Conservation (phyloP, 768 basidiomycete species). For the Cystobasidium tubakii region DNA sequence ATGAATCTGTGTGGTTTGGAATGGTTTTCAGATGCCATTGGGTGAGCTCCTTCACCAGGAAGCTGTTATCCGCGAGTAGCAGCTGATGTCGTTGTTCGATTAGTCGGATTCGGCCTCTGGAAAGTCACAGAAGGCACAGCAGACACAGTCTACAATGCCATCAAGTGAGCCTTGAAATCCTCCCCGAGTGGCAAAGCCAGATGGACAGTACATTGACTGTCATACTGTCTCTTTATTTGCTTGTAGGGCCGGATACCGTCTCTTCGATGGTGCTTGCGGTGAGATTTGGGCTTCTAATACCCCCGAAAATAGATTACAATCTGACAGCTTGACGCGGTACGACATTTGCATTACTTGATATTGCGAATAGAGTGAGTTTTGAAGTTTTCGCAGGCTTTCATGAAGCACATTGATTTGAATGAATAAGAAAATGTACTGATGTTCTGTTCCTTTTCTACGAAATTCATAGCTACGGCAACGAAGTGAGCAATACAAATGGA, state of each 20-base stretch:
- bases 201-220: not conserved
- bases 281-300: not conserved
- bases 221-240: not conserved
- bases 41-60: not conserved
- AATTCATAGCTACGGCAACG: conserved; percentile 19
- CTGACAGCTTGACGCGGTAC: not conserved
- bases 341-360: not conserved
- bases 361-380: conserved; percentile 16
- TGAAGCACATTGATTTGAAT: too few relatives aligned
- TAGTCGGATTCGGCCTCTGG: conserved; percentile 45
- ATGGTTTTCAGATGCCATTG: conserved; percentile 27
- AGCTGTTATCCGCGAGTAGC: not conserved
- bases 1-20: not conserved
- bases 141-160: conserved; percentile 46
- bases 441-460: not conserved
- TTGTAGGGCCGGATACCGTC: conserved; percentile 74
- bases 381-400: too few relatives aligned
- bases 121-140: conserved; percentile 45
- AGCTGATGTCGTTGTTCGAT: not conserved
- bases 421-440: too few relatives aligned
- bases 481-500: not conserved
- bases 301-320: not conserved
- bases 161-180: conserved; percentile 39
- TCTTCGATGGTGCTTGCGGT: conserved; percentile 60
- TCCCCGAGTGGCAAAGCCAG: not conserved